Percentiles rank a stretch among this genome's conserved stretches.
Evolutionary conservation across 2,329 filamentous ascomycete species (phyloP).

Genomic region (Colletotrichum nymphaeae): DNA sequence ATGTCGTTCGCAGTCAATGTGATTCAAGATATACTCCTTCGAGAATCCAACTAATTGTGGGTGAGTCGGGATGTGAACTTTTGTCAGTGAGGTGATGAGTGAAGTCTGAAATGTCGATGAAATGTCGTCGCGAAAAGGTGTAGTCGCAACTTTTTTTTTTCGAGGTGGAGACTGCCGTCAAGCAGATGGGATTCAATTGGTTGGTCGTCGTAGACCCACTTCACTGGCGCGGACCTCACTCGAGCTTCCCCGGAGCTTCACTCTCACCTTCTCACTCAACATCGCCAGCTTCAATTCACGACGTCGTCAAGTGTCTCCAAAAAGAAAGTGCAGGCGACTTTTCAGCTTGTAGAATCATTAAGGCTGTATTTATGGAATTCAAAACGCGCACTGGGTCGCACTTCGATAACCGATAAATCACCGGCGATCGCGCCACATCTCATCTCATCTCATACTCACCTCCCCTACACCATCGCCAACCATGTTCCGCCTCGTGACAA

Average conservation of each 20-base stretch:
- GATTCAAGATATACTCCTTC: not conserved
- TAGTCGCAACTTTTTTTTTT: slow-evolving; percentile 31
- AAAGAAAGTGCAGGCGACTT: not conserved
- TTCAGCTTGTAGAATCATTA: not conserved
- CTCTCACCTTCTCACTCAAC: not conserved
- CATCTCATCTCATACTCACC: not conserved
- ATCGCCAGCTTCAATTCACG: not conserved
- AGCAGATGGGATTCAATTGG: slow-evolving; percentile 15
- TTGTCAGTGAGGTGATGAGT: slow-evolving; percentile 5
- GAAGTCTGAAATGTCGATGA: not conserved
- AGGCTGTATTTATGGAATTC: no score
- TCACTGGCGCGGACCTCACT: slow-evolving; percentile 14
- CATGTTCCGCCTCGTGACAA: slow-evolving; percentile 19
- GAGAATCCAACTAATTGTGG: not conserved
- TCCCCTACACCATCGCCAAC: not conserved
- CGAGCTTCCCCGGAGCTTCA: slow-evolving; percentile 5
- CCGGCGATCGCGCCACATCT: not conserved
- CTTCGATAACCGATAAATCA: not conserved
- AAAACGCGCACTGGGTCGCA: not conserved
- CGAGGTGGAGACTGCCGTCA: slow-evolving; percentile 20
- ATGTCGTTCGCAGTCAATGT: no score
- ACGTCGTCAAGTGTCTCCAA: not conserved
- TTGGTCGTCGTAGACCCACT: slow-evolving; percentile 28
- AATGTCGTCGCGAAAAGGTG: slow-evolving; percentile 1
- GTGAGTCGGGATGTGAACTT: not conserved